A percentile compares a stretch with the other conserved stretches of the same genome.
Conservation (phyloP, 129 eudicot genomes). For the Calendula officinalis region DNA sequence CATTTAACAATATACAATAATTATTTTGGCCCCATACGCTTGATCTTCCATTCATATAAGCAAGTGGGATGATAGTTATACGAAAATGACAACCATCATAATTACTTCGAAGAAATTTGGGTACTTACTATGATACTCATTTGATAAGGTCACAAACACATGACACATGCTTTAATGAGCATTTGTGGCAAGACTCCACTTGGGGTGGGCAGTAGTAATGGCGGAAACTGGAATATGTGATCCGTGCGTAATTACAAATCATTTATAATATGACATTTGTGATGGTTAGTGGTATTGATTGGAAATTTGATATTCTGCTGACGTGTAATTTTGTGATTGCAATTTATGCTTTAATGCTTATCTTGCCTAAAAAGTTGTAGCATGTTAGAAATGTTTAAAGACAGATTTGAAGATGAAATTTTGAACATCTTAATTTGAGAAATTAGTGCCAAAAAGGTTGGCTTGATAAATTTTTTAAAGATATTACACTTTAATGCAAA, state of each 20-base stretch:
- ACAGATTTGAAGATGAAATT: neutral
- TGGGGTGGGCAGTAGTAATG: neutral
- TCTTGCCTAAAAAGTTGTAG: conserved; percentile 22
- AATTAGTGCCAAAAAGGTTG: conserved; percentile 24
- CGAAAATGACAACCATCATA: conserved; percentile 34
- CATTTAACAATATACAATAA: no score
- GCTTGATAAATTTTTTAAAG: conserved; percentile 8
- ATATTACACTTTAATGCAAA: conserved; percentile 26
- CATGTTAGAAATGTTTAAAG: neutral
- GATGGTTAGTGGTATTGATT: no score
- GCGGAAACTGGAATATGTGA: no score
- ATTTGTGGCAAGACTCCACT: conserved; percentile 7
- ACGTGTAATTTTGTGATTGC: neutral
- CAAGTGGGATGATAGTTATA: conserved; percentile 31
- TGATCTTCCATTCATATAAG: conserved; percentile 20
- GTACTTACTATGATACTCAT: neutral
- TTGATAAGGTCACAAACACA: conserved; percentile 21
- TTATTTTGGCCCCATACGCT: neutral
- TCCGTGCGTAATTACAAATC: neutral
- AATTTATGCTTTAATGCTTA: neutral
- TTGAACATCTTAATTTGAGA: neutral
- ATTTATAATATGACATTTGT: neutral
- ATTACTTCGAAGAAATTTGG: conserved; percentile 19
- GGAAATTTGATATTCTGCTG: no score
- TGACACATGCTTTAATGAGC: conserved; percentile 4